Conservation (phyloP, 1,139 yeast species). For the Lizanozyma gosingica region DNA sequence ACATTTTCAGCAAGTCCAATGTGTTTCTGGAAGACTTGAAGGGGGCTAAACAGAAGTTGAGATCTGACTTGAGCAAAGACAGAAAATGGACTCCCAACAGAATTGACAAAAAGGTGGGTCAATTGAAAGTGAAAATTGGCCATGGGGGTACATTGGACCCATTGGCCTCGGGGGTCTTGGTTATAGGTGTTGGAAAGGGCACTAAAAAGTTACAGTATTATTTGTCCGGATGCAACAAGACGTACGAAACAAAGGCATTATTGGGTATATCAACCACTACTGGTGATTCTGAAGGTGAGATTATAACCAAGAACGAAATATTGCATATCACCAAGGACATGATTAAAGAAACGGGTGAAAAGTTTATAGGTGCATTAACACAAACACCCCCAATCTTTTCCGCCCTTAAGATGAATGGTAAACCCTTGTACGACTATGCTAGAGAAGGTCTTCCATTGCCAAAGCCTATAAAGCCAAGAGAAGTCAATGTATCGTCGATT, state of each 20-base stretch:
- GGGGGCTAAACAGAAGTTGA: conserved; percentile 22
- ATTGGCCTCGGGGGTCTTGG: conserved; percentile 84
- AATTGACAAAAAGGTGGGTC: conserved; percentile 38
- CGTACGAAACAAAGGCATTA: conserved; percentile 76
- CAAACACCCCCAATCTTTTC: conserved; percentile 96
- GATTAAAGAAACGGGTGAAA: conserved; percentile 41
- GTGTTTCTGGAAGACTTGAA: conserved; percentile 51
- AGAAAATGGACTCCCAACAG: conserved; percentile 37
- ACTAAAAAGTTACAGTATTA: conserved; percentile 73
- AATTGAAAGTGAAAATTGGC: conserved; percentile 77
- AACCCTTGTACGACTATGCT: conserved; percentile 90
- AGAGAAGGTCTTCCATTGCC: conserved; percentile 84
- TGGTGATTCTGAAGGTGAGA: conserved; percentile 86
- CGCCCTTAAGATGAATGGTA: conserved; percentile 91
- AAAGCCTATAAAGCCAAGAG: conserved; percentile 65
- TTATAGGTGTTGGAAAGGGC: conserved; percentile 84
- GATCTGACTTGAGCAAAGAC: conserved; percentile 32
- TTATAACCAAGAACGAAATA: conserved; percentile 48
- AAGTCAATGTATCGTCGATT: conserved; percentile 52
- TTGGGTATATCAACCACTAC: conserved; percentile 90
- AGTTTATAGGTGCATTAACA: conserved; percentile 67
- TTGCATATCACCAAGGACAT: conserved; percentile 50
- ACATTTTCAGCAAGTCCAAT: conserved; percentile 49
- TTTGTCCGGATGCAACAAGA: conserved; percentile 62
- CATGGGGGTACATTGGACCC: conserved; percentile 99